Conservation (phyloP, 169 alveolate species). For the Eimeria necatrix region DNA sequence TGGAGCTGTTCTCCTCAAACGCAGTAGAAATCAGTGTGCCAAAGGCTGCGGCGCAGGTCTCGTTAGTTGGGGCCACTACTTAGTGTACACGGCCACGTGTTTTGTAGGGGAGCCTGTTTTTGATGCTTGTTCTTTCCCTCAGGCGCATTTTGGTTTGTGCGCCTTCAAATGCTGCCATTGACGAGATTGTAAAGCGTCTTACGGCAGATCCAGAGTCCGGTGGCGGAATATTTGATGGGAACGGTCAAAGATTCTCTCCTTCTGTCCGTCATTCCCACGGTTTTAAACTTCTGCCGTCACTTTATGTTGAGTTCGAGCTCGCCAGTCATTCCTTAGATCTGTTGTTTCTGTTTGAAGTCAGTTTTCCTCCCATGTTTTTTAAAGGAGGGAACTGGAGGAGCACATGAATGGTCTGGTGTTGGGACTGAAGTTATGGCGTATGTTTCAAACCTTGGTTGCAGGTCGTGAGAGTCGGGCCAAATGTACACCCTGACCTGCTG, state of each 20-base stretch:
- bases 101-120: not conserved
- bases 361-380: too few relatives aligned
- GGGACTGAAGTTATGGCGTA: not conserved
- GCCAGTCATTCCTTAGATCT: not conserved
- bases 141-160: slow-evolving; percentile 97
- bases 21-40: too few relatives aligned
- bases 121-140: not conserved
- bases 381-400: too few relatives aligned
- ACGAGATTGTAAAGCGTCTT: slow-evolving; percentile 97
- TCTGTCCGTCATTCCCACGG: slow-evolving; percentile 78
- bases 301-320: not conserved
- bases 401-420: too few relatives aligned
- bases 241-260: slow-evolving; percentile 91
- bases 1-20: too few relatives aligned
- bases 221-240: slow-evolving; percentile 93
- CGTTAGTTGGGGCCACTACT: too few relatives aligned
- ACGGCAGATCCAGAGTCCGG: slow-evolving; percentile 80
- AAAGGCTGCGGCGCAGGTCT: too few relatives aligned
- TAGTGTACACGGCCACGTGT: too few relatives aligned
- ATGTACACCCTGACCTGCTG: slow-evolving; percentile 92
- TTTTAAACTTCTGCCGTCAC: not conserved
- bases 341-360: not conserved
- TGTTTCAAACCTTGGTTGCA: slow-evolving; percentile 29
- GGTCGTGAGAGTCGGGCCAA: slow-evolving; percentile 95
- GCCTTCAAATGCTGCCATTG: slow-evolving; percentile 99